Evolutionary conservation across 257 asterid species (phyloP).

Genomic region (Coffea canephora): DNA sequence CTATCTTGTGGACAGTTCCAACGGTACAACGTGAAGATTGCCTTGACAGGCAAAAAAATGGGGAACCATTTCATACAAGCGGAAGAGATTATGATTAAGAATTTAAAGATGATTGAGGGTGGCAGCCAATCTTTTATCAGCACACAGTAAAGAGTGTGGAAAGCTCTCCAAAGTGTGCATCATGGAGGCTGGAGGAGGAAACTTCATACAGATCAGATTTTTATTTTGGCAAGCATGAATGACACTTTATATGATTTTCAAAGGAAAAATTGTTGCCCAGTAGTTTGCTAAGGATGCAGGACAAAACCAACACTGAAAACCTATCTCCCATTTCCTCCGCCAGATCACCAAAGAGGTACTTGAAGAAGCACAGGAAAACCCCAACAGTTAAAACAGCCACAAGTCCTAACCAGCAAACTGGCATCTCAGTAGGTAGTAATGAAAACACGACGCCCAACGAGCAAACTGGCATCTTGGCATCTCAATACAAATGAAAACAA

Average conservation of each 20-base stretch:
- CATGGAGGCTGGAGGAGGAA: neutral
- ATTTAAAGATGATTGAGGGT: neutral
- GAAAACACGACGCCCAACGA: neutral
- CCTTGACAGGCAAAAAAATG: neutral
- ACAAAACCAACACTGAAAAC: neutral
- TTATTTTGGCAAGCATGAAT: neutral
- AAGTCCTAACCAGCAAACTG: neutral
- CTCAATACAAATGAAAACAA: too few relatives aligned
- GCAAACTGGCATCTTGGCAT: neutral
- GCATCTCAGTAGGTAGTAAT: neutral
- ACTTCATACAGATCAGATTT: neutral
- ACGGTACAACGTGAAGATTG: neutral
- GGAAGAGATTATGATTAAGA: neutral
- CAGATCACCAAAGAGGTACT: neutral
- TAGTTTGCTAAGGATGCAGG: neutral
- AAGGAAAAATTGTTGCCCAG: too few relatives aligned
- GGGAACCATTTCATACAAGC: neutral
- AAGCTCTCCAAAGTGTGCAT: neutral
- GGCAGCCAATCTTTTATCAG: neutral
- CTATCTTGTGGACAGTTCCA: neutral
- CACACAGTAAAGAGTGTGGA: neutral
- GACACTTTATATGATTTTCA: too few relatives aligned
- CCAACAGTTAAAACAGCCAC: neutral
- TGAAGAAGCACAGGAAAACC: neutral
- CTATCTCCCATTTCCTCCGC: neutral